phyloP scores from a whole-genome alignment of 164 flowering plant genomes.

The Litsea cubeba region DNA sequence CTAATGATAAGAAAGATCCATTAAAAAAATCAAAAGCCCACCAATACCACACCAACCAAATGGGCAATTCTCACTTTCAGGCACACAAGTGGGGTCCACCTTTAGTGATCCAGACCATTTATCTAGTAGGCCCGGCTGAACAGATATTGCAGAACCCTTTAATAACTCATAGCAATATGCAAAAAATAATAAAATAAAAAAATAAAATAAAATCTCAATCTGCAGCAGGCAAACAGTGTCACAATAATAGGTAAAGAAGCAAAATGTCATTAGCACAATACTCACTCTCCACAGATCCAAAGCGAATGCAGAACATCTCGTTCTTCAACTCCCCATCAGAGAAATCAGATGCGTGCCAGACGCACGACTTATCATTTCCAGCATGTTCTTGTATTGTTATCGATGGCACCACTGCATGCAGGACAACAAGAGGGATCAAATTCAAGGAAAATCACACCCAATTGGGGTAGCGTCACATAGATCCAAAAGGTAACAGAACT shows the following conservation, averaged over 20 bases:
- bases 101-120: no score
- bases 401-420: constrained; percentile 22
- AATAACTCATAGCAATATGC: no score
- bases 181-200: no score
- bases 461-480: neutral
- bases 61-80: no score
- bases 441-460: neutral
- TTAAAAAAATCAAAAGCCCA: no score
- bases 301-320: constrained; percentile 35
- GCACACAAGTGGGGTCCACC: no score
- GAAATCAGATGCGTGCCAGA: constrained; percentile 42
- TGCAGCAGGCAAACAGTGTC: neutral
- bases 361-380: constrained; percentile 37
- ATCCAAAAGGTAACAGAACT: neutral
- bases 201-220: neutral
- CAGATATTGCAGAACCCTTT: no score
- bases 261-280: neutral
- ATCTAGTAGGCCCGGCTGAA: no score
- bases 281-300: constrained; percentile 37
- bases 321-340: constrained; percentile 41
- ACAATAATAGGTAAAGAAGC: neutral
- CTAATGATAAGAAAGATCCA: no score
- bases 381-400: constrained; percentile 31
- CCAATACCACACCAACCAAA: no score
- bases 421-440: neutral